phyloP scores from a whole-genome alignment of 225 moss, liverwort and hornwort species.

The Thuidium tamariscinum region DNA sequence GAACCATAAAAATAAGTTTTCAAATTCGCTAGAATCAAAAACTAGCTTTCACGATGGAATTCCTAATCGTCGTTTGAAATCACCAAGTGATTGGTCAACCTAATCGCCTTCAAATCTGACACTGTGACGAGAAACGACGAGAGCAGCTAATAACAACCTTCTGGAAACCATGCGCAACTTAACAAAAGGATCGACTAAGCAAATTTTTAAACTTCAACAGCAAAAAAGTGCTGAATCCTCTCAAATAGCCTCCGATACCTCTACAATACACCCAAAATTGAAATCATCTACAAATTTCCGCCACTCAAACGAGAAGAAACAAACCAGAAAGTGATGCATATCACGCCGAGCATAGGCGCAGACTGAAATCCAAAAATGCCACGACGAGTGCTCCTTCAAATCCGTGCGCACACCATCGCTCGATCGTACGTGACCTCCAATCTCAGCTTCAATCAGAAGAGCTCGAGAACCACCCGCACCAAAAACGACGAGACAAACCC shows the following conservation, averaged over 20 bases:
- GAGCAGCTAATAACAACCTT: background rate
- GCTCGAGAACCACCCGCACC: background rate
- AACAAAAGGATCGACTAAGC: background rate
- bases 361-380: background rate
- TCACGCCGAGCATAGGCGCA: conserved; percentile 15
- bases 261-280: background rate
- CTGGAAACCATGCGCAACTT: background rate
- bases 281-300: background rate
- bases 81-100: background rate
- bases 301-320: background rate
- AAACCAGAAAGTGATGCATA: conserved; percentile 1
- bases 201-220: background rate
- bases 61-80: background rate
- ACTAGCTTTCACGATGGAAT: too few relatives aligned
- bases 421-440: background rate
- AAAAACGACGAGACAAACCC: background rate
- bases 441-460: background rate
- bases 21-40: background rate
- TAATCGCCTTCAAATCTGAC: background rate
- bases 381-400: background rate
- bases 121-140: background rate
- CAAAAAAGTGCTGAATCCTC: background rate
- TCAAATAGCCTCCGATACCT: background rate
- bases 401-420: background rate
- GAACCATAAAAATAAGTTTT: too few relatives aligned